A percentile compares a stretch with the other conserved stretches of the same genome.
Evolutionary conservation across 352 stramenopile species (phyloP).

Genomic region (Pelagophyceae sp.): DNA sequence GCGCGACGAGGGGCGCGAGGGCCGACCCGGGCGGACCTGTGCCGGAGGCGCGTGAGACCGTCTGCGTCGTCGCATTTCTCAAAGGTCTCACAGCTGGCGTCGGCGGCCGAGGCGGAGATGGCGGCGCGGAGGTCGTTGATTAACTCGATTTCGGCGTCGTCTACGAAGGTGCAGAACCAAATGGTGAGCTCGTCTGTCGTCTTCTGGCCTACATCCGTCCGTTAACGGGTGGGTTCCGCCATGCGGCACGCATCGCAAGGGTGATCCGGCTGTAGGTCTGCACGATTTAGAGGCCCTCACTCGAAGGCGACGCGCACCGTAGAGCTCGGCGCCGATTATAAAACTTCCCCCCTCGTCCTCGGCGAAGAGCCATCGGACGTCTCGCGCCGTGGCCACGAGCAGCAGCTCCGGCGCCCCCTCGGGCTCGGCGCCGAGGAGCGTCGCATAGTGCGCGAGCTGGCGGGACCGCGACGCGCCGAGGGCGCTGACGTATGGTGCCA

Average conservation of each 20-base stretch:
- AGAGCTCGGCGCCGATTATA: conserved; percentile 6
- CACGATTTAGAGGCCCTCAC: no score
- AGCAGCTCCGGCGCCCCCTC: neutral
- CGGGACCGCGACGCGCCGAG: conserved; percentile 1
- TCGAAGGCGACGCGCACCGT: no score
- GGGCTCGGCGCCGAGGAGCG: conserved; percentile 8
- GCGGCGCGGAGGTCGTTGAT: neutral
- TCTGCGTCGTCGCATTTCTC: no score
- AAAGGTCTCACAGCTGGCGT: no score
- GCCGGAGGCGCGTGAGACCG: neutral
- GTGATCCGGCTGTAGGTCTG: no score
- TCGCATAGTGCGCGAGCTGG: conserved; percentile 7
- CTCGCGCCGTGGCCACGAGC: neutral
- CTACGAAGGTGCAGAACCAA: neutral
- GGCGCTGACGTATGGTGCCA: neutral
- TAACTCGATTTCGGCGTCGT: neutral
- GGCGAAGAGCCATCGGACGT: neutral
- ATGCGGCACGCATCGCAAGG: no score
- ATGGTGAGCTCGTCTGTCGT: neutral
- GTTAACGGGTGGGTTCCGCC: no score
- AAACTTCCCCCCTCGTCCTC: neutral
- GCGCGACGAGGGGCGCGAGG: neutral
- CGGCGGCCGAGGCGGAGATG: neutral
- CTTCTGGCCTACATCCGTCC: no score
- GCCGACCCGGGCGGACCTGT: neutral